phyloP scores from a whole-genome alignment of 495 filamentous ascomycete species.

The Pyrenopolyporus hunteri region DNA sequence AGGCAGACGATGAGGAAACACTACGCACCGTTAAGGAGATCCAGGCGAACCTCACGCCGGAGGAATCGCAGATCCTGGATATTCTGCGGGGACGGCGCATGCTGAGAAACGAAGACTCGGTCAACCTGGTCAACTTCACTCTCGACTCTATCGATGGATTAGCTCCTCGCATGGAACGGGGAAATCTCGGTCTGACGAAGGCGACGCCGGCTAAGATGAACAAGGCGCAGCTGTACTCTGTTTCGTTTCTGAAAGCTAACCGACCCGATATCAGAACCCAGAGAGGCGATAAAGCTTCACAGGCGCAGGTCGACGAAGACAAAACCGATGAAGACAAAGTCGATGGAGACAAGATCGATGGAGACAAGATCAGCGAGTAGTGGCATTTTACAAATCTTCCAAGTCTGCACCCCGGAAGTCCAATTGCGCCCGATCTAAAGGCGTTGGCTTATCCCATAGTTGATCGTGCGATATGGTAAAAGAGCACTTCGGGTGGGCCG shows the following conservation, averaged over 20 bases:
- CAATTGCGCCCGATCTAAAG: too few species aligned
- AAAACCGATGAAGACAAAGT: background rate
- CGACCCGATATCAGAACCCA: conserved; percentile 15
- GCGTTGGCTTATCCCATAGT: too few species aligned
- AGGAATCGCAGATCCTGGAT: conserved; percentile 44
- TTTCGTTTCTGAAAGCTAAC: background rate
- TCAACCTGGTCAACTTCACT: conserved; percentile 46
- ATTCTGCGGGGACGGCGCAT: conserved; percentile 39
- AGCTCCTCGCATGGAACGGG: conserved; percentile 39
- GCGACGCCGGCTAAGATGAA: background rate
- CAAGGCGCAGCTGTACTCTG: background rate
- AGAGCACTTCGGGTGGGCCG: too few species aligned
- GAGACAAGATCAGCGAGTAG: too few species aligned
- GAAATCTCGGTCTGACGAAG: conserved; percentile 35
- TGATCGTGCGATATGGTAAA: too few species aligned
- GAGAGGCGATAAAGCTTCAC: background rate
- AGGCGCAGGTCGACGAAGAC: background rate
- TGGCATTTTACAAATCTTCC: too few species aligned
- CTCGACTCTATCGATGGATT: conserved; percentile 47
- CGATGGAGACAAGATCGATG: too few species aligned
- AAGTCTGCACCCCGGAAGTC: too few species aligned
- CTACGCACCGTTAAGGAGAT: conserved; percentile 13
- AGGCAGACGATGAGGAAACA: background rate
- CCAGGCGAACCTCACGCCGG: conserved; percentile 34
- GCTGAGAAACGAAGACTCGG: conserved; percentile 39